Percentiles rank a stretch among this genome's conserved stretches.
These are phyloP conservation scores for Annulohypoxylon moriforme DNA, from an alignment of 495 filamentous ascomycete genomes.

Conservation along the genomic window DNA sequence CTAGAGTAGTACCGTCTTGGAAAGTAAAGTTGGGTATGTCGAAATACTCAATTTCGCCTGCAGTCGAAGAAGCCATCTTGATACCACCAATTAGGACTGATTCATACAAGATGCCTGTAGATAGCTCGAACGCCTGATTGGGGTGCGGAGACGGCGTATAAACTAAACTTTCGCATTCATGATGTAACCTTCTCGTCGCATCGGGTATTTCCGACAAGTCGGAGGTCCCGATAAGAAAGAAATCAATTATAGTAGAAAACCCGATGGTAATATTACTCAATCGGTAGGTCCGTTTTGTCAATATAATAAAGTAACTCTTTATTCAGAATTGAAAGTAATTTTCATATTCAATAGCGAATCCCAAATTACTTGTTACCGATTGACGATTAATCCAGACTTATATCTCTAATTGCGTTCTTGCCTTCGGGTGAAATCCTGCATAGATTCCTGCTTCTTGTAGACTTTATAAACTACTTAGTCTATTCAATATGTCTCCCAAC, in stretches of 20 bases:
- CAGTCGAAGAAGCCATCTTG: conserved; percentile 12
- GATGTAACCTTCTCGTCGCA: background rate
- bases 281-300: background rate
- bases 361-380: background rate
- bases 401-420: background rate
- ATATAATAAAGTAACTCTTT: background rate
- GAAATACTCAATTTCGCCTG: conserved; percentile 47
- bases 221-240: background rate
- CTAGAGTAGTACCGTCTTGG: conserved; percentile 44
- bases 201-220: background rate
- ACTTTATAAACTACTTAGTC: too few species aligned
- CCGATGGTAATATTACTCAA: background rate
- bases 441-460: too few species aligned
- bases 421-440: too few species aligned
- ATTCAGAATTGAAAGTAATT: background rate
- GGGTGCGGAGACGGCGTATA: background rate
- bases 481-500: conserved; percentile 52
- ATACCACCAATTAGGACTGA: background rate
- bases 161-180: background rate
- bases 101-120: background rate
- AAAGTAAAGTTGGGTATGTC: conserved; percentile 56
- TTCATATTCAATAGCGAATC: too few species aligned
- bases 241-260: background rate
- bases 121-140: background rate
- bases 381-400: background rate